These are phyloP conservation scores for Chamaecrista fasciculata DNA, from an alignment of 306 rosid genomes.

Conservation along the genomic window DNA sequence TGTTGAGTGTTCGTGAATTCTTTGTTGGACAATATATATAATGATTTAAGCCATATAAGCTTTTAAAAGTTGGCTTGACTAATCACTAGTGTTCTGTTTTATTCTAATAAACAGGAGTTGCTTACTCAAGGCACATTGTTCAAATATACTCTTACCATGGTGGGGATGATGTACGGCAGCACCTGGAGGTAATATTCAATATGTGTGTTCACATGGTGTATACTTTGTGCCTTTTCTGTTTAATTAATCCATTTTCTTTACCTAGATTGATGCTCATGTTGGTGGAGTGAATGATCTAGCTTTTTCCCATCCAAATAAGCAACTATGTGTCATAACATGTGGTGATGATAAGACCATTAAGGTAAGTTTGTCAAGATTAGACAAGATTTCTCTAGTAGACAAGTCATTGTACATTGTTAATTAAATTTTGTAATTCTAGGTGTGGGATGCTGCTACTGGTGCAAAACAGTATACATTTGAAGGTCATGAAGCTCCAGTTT, in stretches of 20 bases:
- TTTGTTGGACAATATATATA: constrained; percentile 11
- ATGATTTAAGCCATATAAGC: background rate
- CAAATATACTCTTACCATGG: constrained; percentile 69
- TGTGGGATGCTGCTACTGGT: constrained; percentile 95
- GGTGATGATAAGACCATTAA: constrained; percentile 94
- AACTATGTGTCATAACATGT: constrained; percentile 80
- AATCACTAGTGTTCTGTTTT: constrained; percentile 9
- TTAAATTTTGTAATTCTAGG: constrained; percentile 51
- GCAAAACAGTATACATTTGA: constrained; percentile 73
- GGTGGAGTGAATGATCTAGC: constrained; percentile 89
- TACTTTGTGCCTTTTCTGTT: background rate
- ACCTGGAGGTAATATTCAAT: constrained; percentile 64
- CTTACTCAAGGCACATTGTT: constrained; percentile 84
- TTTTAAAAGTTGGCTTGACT: constrained; percentile 4
- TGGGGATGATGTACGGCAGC: constrained; percentile 65
- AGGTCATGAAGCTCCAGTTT: constrained; percentile 97
- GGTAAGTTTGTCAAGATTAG: constrained; percentile 45
- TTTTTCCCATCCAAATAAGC: constrained; percentile 81
- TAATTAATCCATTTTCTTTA: constrained; percentile 14
- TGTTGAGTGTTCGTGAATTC: constrained; percentile 32
- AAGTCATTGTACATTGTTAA: constrained; percentile 25
- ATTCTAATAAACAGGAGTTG: constrained; percentile 60
- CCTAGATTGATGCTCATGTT: constrained; percentile 83
- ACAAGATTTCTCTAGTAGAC: constrained; percentile 29
- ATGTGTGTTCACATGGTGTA: background rate